These are phyloP conservation scores for Geosmithia morbida DNA, from an alignment of 2,329 filamentous ascomycete genomes.

Conservation along the genomic window DNA sequence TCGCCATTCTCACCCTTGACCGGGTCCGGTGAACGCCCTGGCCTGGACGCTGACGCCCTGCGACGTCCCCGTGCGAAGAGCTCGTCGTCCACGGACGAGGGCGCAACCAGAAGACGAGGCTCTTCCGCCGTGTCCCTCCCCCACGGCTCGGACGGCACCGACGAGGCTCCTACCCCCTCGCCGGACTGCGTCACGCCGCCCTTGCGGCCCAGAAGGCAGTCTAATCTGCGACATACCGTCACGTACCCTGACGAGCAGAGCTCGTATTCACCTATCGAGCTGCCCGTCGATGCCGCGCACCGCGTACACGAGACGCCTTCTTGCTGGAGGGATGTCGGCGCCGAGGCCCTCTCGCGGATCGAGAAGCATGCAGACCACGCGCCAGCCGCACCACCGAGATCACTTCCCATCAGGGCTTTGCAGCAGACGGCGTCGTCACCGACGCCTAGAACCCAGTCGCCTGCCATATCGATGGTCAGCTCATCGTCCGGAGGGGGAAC, in stretches of 20 bases:
- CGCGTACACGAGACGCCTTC: too few relatives aligned
- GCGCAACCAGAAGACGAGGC: conserved; percentile 5
- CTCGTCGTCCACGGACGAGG: neutral
- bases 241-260: neutral
- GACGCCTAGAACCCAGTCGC: neutral
- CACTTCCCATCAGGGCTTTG: too few relatives aligned
- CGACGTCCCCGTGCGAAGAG: neutral
- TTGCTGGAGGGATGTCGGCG: too few relatives aligned
- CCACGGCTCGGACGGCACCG: conserved; percentile 1
- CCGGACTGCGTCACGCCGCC: conserved; percentile 4
- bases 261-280: conserved; percentile 8
- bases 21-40: too few relatives aligned
- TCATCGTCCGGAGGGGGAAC: neutral
- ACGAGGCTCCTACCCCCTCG: conserved; percentile 8
- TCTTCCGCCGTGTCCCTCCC: conserved; percentile 8
- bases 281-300: too few relatives aligned
- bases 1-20: too few relatives aligned
- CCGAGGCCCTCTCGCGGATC: too few relatives aligned
- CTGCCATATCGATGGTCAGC: neutral
- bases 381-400: too few relatives aligned
- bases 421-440: too few relatives aligned
- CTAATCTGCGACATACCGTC: conserved; percentile 1
- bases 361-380: too few relatives aligned
- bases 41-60: too few relatives aligned
- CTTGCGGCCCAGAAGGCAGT: conserved; percentile 2